Evolutionary conservation across 352 stramenopile genomes (phyloP).

Genomic region (Globisporangium carolinianum): DNA sequence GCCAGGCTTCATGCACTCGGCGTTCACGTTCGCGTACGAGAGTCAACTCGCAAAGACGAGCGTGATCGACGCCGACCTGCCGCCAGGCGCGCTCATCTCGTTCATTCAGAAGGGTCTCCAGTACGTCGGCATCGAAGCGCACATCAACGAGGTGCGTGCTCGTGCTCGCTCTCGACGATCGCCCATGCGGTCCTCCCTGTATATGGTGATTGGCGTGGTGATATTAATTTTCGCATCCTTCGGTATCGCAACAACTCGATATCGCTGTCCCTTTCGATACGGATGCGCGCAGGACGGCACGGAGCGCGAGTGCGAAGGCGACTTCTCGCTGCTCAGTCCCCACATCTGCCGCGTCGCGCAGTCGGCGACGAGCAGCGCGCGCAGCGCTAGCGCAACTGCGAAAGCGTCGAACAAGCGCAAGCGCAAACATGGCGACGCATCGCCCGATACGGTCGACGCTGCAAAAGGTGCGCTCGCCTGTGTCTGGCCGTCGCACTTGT

Average conservation of each 20-base stretch:
- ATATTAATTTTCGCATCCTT: no score
- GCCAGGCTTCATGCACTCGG: conserved; percentile 93
- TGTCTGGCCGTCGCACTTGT: conserved; percentile 3
- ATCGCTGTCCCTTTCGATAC: background rate
- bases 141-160: conserved; percentile 74
- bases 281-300: conserved; percentile 55
- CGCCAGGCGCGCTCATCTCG: conserved; percentile 94
- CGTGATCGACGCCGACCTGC: conserved; percentile 90
- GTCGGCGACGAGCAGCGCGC: conserved; percentile 61
- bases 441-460: conserved; percentile 53
- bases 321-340: conserved; percentile 90
- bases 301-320: conserved; percentile 78
- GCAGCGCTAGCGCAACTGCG: conserved; percentile 20
- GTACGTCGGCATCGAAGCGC: conserved; percentile 90
- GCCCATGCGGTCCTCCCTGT: no score
- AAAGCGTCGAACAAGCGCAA: conserved; percentile 82
- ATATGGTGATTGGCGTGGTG: background rate
- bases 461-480: conserved; percentile 39
- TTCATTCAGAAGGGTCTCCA: conserved; percentile 98
- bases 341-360: conserved; percentile 86
- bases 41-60: conserved; percentile 92
- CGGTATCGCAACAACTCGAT: background rate
- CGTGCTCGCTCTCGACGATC: conserved; percentile 1
- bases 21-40: conserved; percentile 99
- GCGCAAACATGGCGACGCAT: conserved; percentile 58